Evolutionary conservation across 371 early-diverging fungal species (phyloP).

Genomic region (Synchytrium microbalum): DNA sequence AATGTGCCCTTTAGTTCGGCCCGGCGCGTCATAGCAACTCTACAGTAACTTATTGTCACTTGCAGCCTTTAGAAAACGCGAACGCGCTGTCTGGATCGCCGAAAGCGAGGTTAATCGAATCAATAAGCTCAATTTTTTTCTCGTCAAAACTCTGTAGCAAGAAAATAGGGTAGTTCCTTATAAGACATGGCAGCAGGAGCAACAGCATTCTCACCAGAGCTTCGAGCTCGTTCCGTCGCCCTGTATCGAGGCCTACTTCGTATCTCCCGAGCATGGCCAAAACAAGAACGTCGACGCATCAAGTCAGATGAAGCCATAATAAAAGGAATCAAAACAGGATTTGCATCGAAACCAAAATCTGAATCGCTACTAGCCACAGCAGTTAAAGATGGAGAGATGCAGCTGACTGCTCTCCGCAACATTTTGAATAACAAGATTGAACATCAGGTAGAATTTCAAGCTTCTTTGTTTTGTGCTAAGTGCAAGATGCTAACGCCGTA

Average conservation of each 20-base stretch:
- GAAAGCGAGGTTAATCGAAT: no score
- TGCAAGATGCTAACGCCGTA: no score
- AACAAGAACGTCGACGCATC: neutral
- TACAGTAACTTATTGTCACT: no score
- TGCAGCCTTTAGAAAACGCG: no score
- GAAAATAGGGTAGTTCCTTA: no score
- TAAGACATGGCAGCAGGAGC: no score
- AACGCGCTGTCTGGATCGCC: no score
- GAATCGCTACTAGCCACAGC: neutral
- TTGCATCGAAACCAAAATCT: neutral
- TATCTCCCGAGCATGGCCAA: neutral
- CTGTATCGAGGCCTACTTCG: neutral
- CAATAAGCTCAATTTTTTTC: no score
- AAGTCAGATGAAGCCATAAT: neutral
- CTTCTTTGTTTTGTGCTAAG: no score
- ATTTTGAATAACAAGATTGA: neutral
- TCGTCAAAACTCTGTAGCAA: no score
- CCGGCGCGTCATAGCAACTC: no score
- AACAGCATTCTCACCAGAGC: neutral
- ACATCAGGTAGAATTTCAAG: neutral
- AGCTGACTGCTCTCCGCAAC: neutral
- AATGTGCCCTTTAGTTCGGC: no score
- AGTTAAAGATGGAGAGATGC: neutral
- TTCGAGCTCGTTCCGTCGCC: neutral
- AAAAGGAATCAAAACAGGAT: neutral